Conservation (phyloP, 805 yeast genomes). For the Zygoascus biomembranicola region DNA sequence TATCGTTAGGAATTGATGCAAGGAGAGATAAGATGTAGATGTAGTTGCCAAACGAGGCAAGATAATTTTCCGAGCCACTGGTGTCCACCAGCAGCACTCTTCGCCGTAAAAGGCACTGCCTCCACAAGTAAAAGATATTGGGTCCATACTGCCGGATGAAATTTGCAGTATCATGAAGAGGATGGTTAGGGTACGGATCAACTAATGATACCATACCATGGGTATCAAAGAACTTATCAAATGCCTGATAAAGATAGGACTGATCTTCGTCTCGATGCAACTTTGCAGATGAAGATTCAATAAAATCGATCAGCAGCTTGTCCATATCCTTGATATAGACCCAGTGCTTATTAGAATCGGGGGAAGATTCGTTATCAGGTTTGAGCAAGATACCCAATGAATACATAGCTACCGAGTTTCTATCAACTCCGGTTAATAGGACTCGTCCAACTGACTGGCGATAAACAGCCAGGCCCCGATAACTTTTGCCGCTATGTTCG, state of each 20-base stretch:
- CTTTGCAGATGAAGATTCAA: background rate
- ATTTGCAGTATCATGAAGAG: slow-evolving; percentile 32
- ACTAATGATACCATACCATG: slow-evolving; percentile 7
- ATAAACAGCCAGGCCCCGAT: slow-evolving; percentile 42
- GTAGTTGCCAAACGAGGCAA: slow-evolving; percentile 26
- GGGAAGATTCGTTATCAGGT: background rate
- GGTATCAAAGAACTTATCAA: slow-evolving; percentile 7
- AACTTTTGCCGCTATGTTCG: background rate
- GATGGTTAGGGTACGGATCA: slow-evolving; percentile 27
- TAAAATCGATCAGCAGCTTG: slow-evolving; percentile 9
- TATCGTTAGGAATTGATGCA: slow-evolving; percentile 55
- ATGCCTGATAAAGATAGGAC: slow-evolving; percentile 5
- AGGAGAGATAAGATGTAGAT: slow-evolving; percentile 49
- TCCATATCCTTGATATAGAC: slow-evolving; percentile 33
- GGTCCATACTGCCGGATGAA: slow-evolving; percentile 54
- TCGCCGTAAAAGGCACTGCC: slow-evolving; percentile 49
- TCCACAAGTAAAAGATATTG: slow-evolving; percentile 54
- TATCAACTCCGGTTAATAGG: slow-evolving; percentile 3
- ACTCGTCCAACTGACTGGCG: slow-evolving; percentile 35
- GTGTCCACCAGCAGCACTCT: slow-evolving; percentile 37
- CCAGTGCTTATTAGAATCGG: slow-evolving; percentile 15
- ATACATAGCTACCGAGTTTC: slow-evolving; percentile 40
- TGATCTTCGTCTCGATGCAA: background rate
- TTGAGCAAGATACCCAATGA: slow-evolving; percentile 48
- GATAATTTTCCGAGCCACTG: slow-evolving; percentile 8